A percentile compares a stretch with the other conserved stretches of the same genome.
phyloP scores from a whole-genome alignment of 1,139 yeast species.

The Candida glucosophila region DNA sequence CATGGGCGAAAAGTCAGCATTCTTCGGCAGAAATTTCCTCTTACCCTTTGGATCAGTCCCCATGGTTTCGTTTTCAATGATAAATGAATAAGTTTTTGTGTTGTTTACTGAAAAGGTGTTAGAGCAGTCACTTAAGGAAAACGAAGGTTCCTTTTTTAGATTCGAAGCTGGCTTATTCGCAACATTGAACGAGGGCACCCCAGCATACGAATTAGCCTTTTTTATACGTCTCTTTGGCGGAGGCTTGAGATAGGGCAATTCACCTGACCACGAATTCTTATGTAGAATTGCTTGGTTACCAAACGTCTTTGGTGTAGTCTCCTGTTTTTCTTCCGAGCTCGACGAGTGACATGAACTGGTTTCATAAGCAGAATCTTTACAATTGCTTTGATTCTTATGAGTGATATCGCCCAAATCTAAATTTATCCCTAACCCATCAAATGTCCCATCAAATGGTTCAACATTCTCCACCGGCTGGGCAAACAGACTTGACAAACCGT shows the following conservation, averaged over 20 bases:
- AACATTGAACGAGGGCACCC: slow-evolving; percentile 3
- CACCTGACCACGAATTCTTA: too few relatives aligned
- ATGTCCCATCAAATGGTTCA: too few relatives aligned
- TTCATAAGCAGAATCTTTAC: too few relatives aligned
- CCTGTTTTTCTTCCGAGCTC: neutral
- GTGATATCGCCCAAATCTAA: slow-evolving; percentile 1
- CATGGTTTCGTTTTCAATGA: slow-evolving; percentile 9
- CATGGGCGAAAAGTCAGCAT: slow-evolving; percentile 6
- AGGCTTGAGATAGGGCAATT: slow-evolving; percentile 3
- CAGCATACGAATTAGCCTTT: slow-evolving; percentile 7
- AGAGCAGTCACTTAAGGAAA: slow-evolving; percentile 22
- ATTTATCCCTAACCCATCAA: slow-evolving; percentile 2
- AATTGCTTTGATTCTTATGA: neutral
- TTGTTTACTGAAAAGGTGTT: slow-evolving; percentile 13
- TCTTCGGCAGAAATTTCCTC: slow-evolving; percentile 10
- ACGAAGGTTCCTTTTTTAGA: slow-evolving; percentile 6
- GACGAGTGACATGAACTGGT: too few relatives aligned
- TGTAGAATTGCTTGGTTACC: too few relatives aligned
- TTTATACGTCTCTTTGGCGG: slow-evolving; percentile 5
- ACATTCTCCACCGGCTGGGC: too few relatives aligned
- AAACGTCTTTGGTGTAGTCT: too few relatives aligned
- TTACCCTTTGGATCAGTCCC: slow-evolving; percentile 5
- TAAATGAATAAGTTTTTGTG: slow-evolving; percentile 9
- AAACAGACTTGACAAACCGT: slow-evolving; percentile 1
- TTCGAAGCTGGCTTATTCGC: slow-evolving; percentile 1